Base-by-base conservation (phyloP, 176 grass and related monocot species). In the Canna indica region DNA sequence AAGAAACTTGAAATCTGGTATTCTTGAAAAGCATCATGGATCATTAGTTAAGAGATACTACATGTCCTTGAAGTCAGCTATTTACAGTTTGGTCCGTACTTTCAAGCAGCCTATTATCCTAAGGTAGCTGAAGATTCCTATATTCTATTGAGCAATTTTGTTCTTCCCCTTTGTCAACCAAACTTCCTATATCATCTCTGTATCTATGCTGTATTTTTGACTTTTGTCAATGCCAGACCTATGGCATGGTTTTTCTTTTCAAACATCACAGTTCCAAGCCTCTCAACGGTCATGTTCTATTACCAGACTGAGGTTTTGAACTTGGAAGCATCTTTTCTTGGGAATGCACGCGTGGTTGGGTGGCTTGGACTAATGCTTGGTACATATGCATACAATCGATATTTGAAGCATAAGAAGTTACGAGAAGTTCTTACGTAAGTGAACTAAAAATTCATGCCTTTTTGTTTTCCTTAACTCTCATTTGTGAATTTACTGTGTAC, bases 241-340 rank as follows among this genome's bases (percentile, higher is more conserved):
- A 91, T 91, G 85, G 77, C 82, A 64, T 91, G 88, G 88, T 91
- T 91, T 85, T 91, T 91, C 80, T 81, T 91, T 77, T 85, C 85
- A 52, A 84, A 88, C 27, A 68, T 80, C 76, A 76, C 77, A 80
- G 67, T 88, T 81, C 88, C 88, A 85, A 91, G 81, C 79, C 86
- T 91, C 71, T 91, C 88, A 35, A 85, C 88, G 64, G 79, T 83
- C 54, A 88, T 91, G 88, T 91, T 91, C 88, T 91, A 88, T 80
- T 91, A 88, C 75, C 88, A 91, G 81, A 87, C 82, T 33, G 85
- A 91, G 85, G 74, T 83, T 53, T 57, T 88, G 67, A 80, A 83
- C 69, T 36, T 91, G 77, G 88, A 91, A 50, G 75, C 88, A 76
- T 91, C 88, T 67, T 91, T 91, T 81, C 68, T 91, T 44, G 88